Percentiles rank a stretch among this genome's conserved stretches.
Evolutionary conservation across 306 rosid genomes (phyloP).

Genomic region (Malus sylvestris): DNA sequence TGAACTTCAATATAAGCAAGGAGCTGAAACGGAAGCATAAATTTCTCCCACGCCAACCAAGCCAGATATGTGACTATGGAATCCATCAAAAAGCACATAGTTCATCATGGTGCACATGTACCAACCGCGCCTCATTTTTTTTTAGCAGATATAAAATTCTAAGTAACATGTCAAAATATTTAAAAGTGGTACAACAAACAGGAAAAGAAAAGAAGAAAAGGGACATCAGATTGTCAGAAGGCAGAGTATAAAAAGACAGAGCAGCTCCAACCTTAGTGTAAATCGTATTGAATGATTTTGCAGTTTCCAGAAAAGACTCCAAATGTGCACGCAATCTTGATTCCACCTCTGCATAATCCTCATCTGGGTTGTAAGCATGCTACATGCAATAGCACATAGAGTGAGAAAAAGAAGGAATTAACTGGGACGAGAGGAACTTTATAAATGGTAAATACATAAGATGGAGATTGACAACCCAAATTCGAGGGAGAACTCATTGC

Average conservation of each 20-base stretch:
- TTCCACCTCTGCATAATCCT: slow-evolving; percentile 79
- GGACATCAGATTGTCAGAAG: background rate
- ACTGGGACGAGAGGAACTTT: background rate
- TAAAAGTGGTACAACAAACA: background rate
- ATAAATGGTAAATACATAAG: background rate
- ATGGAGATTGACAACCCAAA: background rate
- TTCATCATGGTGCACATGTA: background rate
- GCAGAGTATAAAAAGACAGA: background rate
- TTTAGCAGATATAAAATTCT: background rate
- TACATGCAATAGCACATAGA: slow-evolving; percentile 22
- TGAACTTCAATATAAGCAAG: background rate
- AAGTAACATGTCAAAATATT: background rate
- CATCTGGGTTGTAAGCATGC: slow-evolving; percentile 94
- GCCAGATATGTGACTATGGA: background rate
- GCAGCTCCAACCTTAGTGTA: slow-evolving; percentile 67
- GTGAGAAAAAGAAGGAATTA: slow-evolving; percentile 8
- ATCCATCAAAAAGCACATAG: background rate
- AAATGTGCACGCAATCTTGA: slow-evolving; percentile 73
- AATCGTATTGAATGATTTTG: slow-evolving; percentile 77
- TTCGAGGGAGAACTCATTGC: background rate
- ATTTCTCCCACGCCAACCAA: background rate
- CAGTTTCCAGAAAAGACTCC: slow-evolving; percentile 93
- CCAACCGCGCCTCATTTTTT: background rate
- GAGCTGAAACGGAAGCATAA: background rate
- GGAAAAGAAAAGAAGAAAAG: background rate